Base-by-base conservation (phyloP, 257 asterid species). In the Eustoma russellianum region DNA sequence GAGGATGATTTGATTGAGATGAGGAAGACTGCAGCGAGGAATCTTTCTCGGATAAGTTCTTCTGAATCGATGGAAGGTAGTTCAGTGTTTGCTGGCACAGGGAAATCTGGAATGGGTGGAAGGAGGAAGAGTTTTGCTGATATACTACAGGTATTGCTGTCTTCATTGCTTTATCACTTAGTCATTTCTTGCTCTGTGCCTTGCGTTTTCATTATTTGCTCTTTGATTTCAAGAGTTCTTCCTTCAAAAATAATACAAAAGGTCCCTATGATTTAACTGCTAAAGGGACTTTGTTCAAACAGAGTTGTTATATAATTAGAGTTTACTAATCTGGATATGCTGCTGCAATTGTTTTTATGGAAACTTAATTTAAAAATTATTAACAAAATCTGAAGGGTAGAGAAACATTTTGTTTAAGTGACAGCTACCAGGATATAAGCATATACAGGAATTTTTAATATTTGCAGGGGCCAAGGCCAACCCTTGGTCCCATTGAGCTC, bases 61-160 rank as follows among this genome's bases (percentile, higher is more conserved):
- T 48, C 81, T 0, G 86, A 85, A 34, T 68, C 67, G 48, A 61
- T 74, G 47, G 80, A 78, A 50, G 58, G 65, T 15, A 13, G 50
- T 56, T 59, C 72, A 24, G 30, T 24, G 30, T 38, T 38, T 9
- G 46, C 60, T 33, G 69, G 62, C 45, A 54, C 64, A 48, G 56
- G 46, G 18, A 63, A 74, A 57, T 55, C 83, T 60, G 94, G 87
- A 62, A 68, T 81, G 77, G 83, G 85, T 9, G 68, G 14, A 34
- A 74, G 86, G 69, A 74, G 82, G 66, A 88, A 88, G 79, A 88
- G 97, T 48, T 85, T 88, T 61, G 97, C 94, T n/a, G 95, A 88
- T 64, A 79, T 85, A 28, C 72, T 85, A 43, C 97, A 88, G 93
- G 95, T 88, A 41, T 60, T 28, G 43, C 50, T 33, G 59, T 67